These are phyloP conservation scores for Candida sithepensis DNA, from an alignment of 805 yeast genomes.

Conservation along the genomic window DNA sequence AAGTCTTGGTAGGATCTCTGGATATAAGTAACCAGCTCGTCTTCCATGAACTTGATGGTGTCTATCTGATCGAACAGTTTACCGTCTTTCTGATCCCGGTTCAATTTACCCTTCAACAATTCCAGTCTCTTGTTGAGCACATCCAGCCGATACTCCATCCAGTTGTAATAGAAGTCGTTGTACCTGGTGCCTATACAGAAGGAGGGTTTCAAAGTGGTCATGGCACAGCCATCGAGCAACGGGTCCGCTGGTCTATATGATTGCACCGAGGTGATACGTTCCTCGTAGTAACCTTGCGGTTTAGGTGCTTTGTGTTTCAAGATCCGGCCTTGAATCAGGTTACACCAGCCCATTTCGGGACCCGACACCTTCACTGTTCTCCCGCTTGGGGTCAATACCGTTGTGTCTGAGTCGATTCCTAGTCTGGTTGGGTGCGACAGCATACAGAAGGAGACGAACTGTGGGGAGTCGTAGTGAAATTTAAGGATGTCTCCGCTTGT, in stretches of 20 bases:
- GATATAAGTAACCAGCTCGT: neutral
- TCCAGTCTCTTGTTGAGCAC: conserved; percentile 21
- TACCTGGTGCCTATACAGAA: conserved; percentile 22
- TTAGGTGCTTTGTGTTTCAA: conserved; percentile 1
- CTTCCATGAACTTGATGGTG: conserved; percentile 1
- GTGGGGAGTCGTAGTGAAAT: conserved; percentile 1
- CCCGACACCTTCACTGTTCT: neutral
- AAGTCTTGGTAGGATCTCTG: conserved; percentile 3
- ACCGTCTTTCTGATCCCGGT: conserved; percentile 5
- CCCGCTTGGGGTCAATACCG: neutral
- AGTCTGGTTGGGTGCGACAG: neutral
- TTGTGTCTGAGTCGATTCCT: neutral
- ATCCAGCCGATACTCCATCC: conserved; percentile 28
- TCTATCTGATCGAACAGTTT: conserved; percentile 23
- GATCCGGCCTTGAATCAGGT: conserved; percentile 1
- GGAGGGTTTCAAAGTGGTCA: conserved; percentile 31
- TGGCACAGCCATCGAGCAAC: conserved; percentile 28
- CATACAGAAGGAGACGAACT: neutral
- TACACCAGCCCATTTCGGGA: conserved; percentile 1
- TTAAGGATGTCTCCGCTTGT: neutral
- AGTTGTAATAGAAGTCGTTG: conserved; percentile 29
- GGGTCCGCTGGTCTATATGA: conserved; percentile 32
- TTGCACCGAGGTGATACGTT: conserved; percentile 29
- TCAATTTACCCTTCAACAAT: conserved; percentile 5
- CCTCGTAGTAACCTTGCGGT: neutral